Base-by-base conservation (phyloP, 169 alveolate genomes). In the Cryptosporidium viatorum region DNA sequence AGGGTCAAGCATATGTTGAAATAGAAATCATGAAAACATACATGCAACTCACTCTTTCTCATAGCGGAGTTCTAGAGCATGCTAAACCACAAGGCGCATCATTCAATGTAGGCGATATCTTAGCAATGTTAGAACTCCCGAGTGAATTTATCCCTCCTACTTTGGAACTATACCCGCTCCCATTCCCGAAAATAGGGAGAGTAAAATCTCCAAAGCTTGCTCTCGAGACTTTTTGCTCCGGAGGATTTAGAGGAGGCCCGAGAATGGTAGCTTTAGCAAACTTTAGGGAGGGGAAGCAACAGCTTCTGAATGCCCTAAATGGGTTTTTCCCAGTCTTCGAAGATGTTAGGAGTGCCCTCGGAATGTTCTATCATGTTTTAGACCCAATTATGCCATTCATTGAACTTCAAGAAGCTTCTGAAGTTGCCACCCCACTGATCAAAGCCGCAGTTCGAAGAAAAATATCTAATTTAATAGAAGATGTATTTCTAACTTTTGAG, bases 11-110 rank as follows among this genome's bases (percentile, higher is more conserved):
- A 48, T 94, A 86, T 58, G 94, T 91, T 18, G 96, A 94, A 84
- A 93, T 94, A 6, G 97, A 94, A 80, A 94, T 94, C 23, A 94
- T 94, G 97, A 94, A 94, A 91, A 94, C 94, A 94, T 86, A 93
- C 74, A 92, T 94, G 93, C 92, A 94, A 5, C 91, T 94, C 65
- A 89, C 92, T 23, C 89, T 94, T 41, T 92, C 94, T 21, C 93
- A 93, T 52, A 91, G 86, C 0, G 96, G 96, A 9, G 91, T 84
- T 58, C 69, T 94, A 59, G 92, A 84, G 48, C 95, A 92, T 86
- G 91, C 92, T 35, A 85, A 86, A 91, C 91, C 96, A 1, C 95
- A 92, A 60, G 96, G 96, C 1, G 92, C 94, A 35, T 91, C 93
- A 5, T 89, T 94, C 31, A 92, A 94, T 84, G 80, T 92, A 1